phyloP scores from a whole-genome alignment of 2,329 filamentous ascomycete species.

The Blastomyces gilchristii region DNA sequence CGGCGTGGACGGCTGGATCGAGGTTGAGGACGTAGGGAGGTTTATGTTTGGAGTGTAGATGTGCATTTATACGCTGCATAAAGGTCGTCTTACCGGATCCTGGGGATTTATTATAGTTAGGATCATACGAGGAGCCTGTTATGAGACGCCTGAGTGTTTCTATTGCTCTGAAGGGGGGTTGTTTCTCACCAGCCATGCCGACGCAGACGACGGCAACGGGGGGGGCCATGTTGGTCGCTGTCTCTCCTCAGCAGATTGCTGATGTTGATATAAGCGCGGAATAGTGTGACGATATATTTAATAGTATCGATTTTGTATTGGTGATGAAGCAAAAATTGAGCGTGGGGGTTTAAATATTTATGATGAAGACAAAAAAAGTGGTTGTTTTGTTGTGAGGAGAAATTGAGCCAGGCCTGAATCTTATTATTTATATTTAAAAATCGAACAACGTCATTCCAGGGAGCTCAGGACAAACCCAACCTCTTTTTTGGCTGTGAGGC shows the following conservation, averaged over 20 bases:
- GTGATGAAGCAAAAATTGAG: slow-evolving; percentile 2
- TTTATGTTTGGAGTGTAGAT: slow-evolving; percentile 70
- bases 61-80: slow-evolving; percentile 94
- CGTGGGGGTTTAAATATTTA: not conserved
- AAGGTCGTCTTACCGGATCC: slow-evolving; percentile 99
- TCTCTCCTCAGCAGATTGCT: slow-evolving; percentile 5
- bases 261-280: not conserved
- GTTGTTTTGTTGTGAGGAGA: not conserved
- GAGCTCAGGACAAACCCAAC: not conserved
- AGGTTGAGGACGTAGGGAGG: slow-evolving; percentile 95
- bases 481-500: not conserved
- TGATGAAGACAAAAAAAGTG: not conserved
- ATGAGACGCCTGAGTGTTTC: not conserved
- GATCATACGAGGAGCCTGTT: slow-evolving; percentile 4
- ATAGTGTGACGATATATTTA: not conserved
- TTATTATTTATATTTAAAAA: not conserved
- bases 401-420: not conserved
- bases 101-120: slow-evolving; percentile 25
- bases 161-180: not conserved
- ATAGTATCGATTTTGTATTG: not conserved
- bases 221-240: slow-evolving; percentile 35
- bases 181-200: slow-evolving; percentile 73
- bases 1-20: slow-evolving; percentile 83
- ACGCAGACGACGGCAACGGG: slow-evolving; percentile 84
- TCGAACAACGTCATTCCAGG: slow-evolving; percentile 1